These are phyloP conservation scores for Barbatosphaeria neglecta DNA, from an alignment of 495 filamentous ascomycete genomes.

Conservation along the genomic window DNA sequence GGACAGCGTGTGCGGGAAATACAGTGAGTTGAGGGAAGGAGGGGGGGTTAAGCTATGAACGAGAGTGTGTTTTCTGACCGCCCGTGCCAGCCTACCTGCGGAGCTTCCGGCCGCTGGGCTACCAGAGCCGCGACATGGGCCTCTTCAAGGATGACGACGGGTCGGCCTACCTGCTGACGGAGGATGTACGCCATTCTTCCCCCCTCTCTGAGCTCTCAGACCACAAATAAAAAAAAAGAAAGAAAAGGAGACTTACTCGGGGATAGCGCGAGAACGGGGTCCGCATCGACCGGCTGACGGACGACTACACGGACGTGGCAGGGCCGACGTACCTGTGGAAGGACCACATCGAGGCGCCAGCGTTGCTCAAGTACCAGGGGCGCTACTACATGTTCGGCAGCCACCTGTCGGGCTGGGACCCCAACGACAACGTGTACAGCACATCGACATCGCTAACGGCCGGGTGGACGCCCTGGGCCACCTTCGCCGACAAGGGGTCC, in stretches of 20 bases:
- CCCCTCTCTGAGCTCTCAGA: neutral
- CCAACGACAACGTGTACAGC: constrained; percentile 50
- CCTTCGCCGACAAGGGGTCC: constrained; percentile 36
- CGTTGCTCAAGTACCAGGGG: constrained; percentile 23
- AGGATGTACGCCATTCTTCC: constrained; percentile 36
- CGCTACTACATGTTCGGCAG: constrained; percentile 31
- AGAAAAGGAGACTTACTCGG: neutral
- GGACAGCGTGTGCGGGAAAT: constrained; percentile 46
- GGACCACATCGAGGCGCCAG: constrained; percentile 27
- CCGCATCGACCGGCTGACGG: constrained; percentile 34
- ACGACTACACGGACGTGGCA: constrained; percentile 36
- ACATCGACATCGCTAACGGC: constrained; percentile 26
- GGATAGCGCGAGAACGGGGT: constrained; percentile 40
- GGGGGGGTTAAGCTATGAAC: too few species aligned
- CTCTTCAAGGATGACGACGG: constrained; percentile 52
- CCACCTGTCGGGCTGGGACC: constrained; percentile 32
- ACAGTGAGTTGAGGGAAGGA: constrained; percentile 13
- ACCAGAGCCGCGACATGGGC: constrained; percentile 49
- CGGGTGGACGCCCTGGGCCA: constrained; percentile 40
- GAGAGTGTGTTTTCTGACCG: neutral
- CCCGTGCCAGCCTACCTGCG: neutral
- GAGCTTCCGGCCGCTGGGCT: constrained; percentile 35
- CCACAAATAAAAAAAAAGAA: too few species aligned
- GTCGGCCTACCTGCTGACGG: constrained; percentile 47
- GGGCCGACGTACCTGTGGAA: constrained; percentile 38